Conservation (phyloP, 1,284 basidiomycete species). For the Melampsora americana region DNA sequence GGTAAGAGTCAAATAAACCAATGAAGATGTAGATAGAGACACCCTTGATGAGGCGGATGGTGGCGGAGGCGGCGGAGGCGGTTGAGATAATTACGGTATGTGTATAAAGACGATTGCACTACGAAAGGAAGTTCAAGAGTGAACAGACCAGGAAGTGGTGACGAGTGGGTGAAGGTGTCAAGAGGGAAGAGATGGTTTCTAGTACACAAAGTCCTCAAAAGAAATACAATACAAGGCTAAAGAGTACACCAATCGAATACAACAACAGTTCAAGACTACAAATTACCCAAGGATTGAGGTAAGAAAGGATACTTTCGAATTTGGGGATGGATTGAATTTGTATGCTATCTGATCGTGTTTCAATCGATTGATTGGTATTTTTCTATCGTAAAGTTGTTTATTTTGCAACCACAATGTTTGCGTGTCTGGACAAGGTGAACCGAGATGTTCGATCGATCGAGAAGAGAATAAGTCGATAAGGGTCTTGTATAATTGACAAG, state of each 20-base stretch:
- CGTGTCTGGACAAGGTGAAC: no score
- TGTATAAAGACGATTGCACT: neutral
- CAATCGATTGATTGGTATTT: no score
- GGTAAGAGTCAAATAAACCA: neutral
- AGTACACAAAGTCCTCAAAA: neutral
- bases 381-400: no score
- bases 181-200: neutral
- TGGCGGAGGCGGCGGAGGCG: neutral
- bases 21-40: neutral
- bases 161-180: neutral
- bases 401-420: no score
- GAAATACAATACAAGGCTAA: neutral
- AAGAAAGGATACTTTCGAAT: no score
- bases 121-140: neutral
- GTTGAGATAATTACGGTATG: neutral
- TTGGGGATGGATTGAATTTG: no score
- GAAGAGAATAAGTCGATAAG: no score
- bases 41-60: neutral
- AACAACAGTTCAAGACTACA: slow-evolving; percentile 9
- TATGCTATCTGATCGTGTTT: no score
- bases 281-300: neutral
- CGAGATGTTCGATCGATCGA: no score
- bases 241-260: neutral
- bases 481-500: no score
- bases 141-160: neutral